Base-by-base conservation (phyloP, 192 early-diverging fungal genomes). In the Funneliformis geosporum region DNA sequence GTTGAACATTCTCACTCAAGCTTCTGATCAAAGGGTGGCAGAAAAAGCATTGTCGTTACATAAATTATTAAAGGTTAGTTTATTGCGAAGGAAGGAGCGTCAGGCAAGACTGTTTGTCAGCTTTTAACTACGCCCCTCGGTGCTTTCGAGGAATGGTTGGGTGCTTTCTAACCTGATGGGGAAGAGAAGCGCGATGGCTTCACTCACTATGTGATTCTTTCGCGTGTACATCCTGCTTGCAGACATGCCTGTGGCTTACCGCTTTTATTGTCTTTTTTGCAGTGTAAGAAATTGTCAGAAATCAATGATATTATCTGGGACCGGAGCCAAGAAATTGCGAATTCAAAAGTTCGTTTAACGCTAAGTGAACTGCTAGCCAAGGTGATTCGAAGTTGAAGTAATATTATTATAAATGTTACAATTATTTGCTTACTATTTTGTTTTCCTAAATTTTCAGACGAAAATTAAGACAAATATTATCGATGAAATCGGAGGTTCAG, bases 21-120 rank as follows among this genome's bases (percentile, higher is more conserved):
- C 73, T 60, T 67, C 78, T 70, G 43, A 79, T 79, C 78, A 79
- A 79, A 70, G 14, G 21, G 59, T 79, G 27, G 78, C 59, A 50
- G 78, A 79, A 27, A 79, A 79, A 55, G 46, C 67, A 25, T 28
- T 0, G 67, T 59, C n/a, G 25, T 68, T 79, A 71, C 44, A 71
- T 21, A 79, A 79, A 79, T 28, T 10, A 39, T n/a, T 79, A 33
- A 79, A 79, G 78, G 78, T 79, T 60, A 79, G 78, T 79, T 71
- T 71, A 78, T 70, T 69, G 43, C 33, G 59, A 79, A 68, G 50
- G 33, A 65, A 33, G 11, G 68, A 69, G 33, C 60, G 55, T 77
- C 60, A 25, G 60, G 25, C 61, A 79, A 79, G n/a, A 60, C 50
- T 70, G 28, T 28, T 60, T 70, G 44, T 70, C 59, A 59, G 40